These are phyloP conservation scores for Raffaelea arxii DNA, from an alignment of 2,329 filamentous ascomycete species.

Conservation along the genomic window DNA sequence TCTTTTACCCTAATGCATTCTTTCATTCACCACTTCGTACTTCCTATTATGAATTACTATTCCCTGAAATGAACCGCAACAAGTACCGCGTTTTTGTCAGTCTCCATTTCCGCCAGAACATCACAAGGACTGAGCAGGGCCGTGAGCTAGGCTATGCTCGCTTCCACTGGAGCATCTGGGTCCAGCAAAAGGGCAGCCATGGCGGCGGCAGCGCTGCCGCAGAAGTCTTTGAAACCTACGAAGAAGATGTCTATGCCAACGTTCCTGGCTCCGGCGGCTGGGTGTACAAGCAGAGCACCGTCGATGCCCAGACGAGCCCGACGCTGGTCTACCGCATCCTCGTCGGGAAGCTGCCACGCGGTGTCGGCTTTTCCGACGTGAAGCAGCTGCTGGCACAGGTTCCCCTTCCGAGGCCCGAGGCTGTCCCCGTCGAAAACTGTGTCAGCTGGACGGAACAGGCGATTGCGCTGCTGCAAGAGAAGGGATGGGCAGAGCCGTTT, in stretches of 20 bases:
- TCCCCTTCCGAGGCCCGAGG: neutral
- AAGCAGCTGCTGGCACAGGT: neutral
- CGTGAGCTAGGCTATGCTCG: neutral
- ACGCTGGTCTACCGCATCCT: neutral
- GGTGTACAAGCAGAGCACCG: neutral
- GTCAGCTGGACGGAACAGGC: neutral
- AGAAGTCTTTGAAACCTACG: neutral
- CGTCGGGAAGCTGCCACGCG: neutral
- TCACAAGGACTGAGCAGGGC: neutral
- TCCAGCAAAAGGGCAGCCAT: neutral
- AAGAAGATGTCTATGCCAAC: neutral
- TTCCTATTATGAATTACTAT: no score
- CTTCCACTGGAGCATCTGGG: neutral
- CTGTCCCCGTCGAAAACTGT: neutral
- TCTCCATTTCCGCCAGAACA: neutral
- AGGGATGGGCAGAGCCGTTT: neutral
- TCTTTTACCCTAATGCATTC: no score
- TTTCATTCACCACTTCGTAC: no score
- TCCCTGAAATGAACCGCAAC: neutral
- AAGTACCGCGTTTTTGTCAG: neutral
- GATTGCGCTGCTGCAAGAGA: neutral
- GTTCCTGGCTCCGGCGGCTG: neutral
- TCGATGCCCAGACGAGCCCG: neutral
- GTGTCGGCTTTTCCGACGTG: neutral
- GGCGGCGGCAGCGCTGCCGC: neutral